These are phyloP conservation scores for Globisporangium perplexum DNA, from an alignment of 352 stramenopile species.

Conservation along the genomic window DNA sequence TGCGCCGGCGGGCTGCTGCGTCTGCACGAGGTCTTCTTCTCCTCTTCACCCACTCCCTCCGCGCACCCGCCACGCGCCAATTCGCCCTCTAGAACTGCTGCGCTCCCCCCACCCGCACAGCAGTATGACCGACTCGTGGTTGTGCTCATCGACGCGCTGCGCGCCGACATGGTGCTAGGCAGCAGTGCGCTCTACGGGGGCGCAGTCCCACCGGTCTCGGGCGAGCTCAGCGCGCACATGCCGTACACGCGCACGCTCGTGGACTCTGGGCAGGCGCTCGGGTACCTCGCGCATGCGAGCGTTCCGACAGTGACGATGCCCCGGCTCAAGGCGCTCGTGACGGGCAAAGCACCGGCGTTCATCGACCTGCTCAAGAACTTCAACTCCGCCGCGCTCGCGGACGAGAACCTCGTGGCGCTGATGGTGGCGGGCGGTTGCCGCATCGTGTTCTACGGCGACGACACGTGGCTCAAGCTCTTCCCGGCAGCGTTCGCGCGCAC, in stretches of 20 bases:
- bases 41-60: background rate
- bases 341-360: conserved; percentile 80
- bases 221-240: conserved; percentile 66
- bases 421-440: conserved; percentile 37
- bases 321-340: conserved; percentile 81
- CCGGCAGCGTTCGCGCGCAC: conserved; percentile 58
- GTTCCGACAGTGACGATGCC: conserved; percentile 89
- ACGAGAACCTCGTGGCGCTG: conserved; percentile 68
- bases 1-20: conserved; percentile 48
- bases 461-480: conserved; percentile 89
- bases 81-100: background rate
- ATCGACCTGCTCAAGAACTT: conserved; percentile 91
- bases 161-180: conserved; percentile 85
- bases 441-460: conserved; percentile 87
- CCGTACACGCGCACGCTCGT: conserved; percentile 55
- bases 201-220: background rate
- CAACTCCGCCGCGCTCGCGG: conserved; percentile 73
- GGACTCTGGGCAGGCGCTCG: conserved; percentile 36
- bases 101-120: conserved; percentile 8
- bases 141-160: conserved; percentile 83
- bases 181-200: conserved; percentile 37
- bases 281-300: conserved; percentile 75
- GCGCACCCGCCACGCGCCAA: background rate
- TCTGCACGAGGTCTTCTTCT: conserved; percentile 43
- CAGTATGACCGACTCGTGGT: conserved; percentile 77